Base-by-base conservation (phyloP, 2,329 filamentous ascomycete genomes). In the Fusarium nematophilum region DNA sequence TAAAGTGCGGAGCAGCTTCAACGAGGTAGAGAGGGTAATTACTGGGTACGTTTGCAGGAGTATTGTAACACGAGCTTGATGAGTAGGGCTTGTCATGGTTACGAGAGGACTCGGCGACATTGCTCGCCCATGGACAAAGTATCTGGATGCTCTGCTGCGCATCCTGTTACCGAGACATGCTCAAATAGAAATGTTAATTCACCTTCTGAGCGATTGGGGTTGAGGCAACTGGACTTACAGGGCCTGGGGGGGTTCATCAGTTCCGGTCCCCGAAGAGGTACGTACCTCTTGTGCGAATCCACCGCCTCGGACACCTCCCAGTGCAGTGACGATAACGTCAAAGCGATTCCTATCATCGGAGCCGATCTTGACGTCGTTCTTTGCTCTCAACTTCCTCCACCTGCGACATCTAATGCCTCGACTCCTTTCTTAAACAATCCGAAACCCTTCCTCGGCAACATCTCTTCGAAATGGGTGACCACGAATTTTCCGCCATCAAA, bases 401-500 rank as follows among this genome's bases (percentile, higher is more conserved):
- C 8, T 13, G 40, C 29, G 17, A 30, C 31, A 3, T 37, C 31
- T 9, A 53, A 55, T 54, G 34, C 26, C 15, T 31, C 25, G 26
- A 23, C 13, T 9, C 36, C 21, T 23, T 38, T 14, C 29, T 14
- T 40, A 15, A 39, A 36, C 15, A 45, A 17, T 10, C 18, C 18
- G 17, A 34, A 6, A 15, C 23, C 5, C 8, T 13, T 14, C 21
- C 6, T 34, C 25, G 13, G 21, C 11, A 40, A 30, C 17, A 49
- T 18, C 17, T 38, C 14, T 25, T 53, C 67, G 76, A 58, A 34
- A 89, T 89, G 86, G 85, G 81, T 36, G 84, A 87, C 71, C 79
- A 82, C 68, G 81, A 84, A 69, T 85, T 85, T 50, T 86, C 86
- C 44, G 89, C 87, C 75, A 83, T 93, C 66, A 90, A 91, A 70